Evolutionary conservation across 73 alveolate species (phyloP), one percentile per base, ranked within the genome.

Genomic region (Paramecium bursaria): DNA sequence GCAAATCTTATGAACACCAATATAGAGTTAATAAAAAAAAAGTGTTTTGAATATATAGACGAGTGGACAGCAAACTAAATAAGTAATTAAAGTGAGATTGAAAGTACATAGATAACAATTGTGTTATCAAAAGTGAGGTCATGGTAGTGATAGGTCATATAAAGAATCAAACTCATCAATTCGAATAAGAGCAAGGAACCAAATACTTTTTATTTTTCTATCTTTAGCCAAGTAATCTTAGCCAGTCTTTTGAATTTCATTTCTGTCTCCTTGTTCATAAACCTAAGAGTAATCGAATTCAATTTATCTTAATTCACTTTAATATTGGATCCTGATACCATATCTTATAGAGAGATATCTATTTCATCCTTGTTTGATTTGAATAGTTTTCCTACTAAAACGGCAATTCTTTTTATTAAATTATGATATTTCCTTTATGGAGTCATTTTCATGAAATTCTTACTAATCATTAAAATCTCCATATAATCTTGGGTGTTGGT

Each of bases 251-350:
- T 67, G 44, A 67, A 67, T 42, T 67, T 67, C 82, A 67, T 67
- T 67, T 67, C 82, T 4, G 82, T 67, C 14, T 67, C 82, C 44
- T 67, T 67, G 21, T 67, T 67, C 33, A 67, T 25, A 42, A 67
- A 67, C 9, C 82, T 67, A 1, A 67, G 17, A 4, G 82, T 67
- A 31, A 31, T 39, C 10, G 33, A 19, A 67, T 67, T 67, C 0
- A 67, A 39, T 67, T 47, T 67, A 39, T 67, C 82, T 19, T 31
- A 10, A 67, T 67, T 67, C 0, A 67, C 82, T 42, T 67, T 67
- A 21, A 67, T 39, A 57, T 29, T 57, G 39, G 76, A 25, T 2
- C 33, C 82, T 17, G 50, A 67, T 2, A 67, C 33, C 0, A 67
- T 39, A 13, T 67, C 82, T 19, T 67, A 67, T 3, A 67, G 33